Percentiles rank a stretch among this genome's conserved stretches.
Conservation (phyloP, 2,329 filamentous ascomycete species). For the Coniella lustricola region DNA sequence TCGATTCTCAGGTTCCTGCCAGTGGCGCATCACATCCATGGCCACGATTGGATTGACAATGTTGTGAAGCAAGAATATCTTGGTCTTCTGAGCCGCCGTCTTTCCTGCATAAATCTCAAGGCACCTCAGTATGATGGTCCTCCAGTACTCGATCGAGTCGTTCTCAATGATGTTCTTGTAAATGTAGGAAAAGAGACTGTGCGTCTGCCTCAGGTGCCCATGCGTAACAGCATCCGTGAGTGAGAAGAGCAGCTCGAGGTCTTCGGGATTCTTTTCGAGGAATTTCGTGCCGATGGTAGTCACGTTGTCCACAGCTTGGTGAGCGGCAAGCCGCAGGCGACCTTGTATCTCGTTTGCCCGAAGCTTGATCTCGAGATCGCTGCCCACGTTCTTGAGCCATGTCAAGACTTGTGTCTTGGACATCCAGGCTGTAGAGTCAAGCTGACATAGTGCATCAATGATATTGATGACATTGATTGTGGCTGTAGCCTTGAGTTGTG, state of each 20-base stretch:
- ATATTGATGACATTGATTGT: conserved; percentile 85
- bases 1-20: conserved; percentile 50
- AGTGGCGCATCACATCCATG: conserved; percentile 88
- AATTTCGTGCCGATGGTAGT: conserved; percentile 80
- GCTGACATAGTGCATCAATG: conserved; percentile 69
- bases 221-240: conserved; percentile 78
- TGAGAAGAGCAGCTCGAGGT: conserved; percentile 77
- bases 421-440: conserved; percentile 64
- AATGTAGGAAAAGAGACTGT: conserved; percentile 72
- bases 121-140: conserved; percentile 72
- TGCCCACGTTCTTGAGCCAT: conserved; percentile 61
- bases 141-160: conserved; percentile 80
- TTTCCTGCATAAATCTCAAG: conserved; percentile 81
- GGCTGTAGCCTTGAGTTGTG: conserved; percentile 61
- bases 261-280: conserved; percentile 64
- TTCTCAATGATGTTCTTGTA: conserved; percentile 79
- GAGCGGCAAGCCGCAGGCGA: conserved; percentile 71
- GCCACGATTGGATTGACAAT: conserved; percentile 94
- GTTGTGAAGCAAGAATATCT: conserved; percentile 86
- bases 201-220: conserved; percentile 71
- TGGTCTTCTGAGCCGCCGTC: conserved; percentile 76
- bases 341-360: conserved; percentile 62
- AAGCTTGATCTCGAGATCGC: conserved; percentile 70
- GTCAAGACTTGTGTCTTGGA: conserved; percentile 53
- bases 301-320: conserved; percentile 83